A percentile compares a stretch with the other conserved stretches of the same genome.
Conservation (phyloP, 345 rosid genomes). For the Citrus sp. region DNA sequence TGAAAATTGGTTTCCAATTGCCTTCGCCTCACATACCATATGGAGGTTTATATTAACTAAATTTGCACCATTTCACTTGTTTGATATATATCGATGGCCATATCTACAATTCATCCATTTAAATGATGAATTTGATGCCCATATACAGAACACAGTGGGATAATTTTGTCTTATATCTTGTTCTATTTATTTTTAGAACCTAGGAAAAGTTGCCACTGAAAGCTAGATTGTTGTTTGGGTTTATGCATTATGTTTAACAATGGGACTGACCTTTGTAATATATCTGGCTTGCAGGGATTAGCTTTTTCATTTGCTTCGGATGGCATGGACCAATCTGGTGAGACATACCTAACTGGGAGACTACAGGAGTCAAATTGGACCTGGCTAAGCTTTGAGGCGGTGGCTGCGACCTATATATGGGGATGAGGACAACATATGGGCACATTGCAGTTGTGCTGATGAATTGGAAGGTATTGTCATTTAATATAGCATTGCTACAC, state of each 20-base stretch:
- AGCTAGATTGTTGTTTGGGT: too few relatives aligned
- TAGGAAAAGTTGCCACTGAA: background rate
- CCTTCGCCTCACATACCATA: background rate
- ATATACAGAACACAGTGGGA: too few relatives aligned
- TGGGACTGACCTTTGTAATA: slow-evolving; percentile 1
- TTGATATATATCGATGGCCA: background rate
- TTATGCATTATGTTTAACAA: background rate
- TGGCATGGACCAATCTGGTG: background rate
- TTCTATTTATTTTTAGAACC: background rate
- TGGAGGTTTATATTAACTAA: background rate
- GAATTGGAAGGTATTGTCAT: slow-evolving; percentile 60
- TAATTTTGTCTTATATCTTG: background rate
- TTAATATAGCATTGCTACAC: too few relatives aligned
- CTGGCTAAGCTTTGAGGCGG: slow-evolving; percentile 91
- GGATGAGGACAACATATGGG: slow-evolving; percentile 65
- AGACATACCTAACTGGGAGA: background rate
- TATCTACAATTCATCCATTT: background rate
- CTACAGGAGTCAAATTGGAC: slow-evolving; percentile 30
- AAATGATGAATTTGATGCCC: too few relatives aligned
- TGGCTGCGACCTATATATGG: slow-evolving; percentile 79
- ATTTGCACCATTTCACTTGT: background rate
- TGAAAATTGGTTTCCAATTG: background rate
- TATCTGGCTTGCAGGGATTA: slow-evolving; percentile 32
- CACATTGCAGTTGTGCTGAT: slow-evolving; percentile 35
- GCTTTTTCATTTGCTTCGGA: background rate